Evolutionary conservation across 768 basidiomycete genomes (phyloP).

Genomic region (Melanogaster broomeanus): DNA sequence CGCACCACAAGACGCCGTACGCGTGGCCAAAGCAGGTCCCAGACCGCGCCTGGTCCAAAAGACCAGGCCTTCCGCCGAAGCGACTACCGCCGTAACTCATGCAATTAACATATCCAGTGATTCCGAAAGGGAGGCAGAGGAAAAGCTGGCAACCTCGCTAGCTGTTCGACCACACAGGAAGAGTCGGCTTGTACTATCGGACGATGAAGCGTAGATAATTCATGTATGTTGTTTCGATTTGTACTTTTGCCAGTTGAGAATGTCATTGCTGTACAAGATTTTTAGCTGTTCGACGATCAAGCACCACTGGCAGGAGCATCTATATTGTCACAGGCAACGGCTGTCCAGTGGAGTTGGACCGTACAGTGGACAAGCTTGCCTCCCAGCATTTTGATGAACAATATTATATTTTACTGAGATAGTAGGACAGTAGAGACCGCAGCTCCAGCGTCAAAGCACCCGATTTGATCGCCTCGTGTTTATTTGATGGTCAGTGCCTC

Average conservation of each 20-base stretch:
- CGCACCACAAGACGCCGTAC: constrained; percentile 16
- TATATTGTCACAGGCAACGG: too few species aligned
- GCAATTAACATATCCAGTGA: constrained; percentile 24
- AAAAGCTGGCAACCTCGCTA: constrained; percentile 2
- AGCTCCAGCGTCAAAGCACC: constrained; percentile 4
- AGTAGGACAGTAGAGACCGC: background rate
- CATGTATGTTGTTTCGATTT: constrained; percentile 7
- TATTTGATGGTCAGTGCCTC: constrained; percentile 13
- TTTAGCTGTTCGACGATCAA: background rate
- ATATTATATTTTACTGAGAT: background rate
- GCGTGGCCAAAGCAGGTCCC: constrained; percentile 25
- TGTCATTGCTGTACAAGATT: background rate
- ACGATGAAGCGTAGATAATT: constrained; percentile 35
- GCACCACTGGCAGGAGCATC: background rate
- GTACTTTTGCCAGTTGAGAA: constrained; percentile 7
- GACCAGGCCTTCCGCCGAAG: constrained; percentile 8
- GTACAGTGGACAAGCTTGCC: background rate
- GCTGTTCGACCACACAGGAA: constrained; percentile 23
- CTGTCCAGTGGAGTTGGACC: background rate
- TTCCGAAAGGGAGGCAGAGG: constrained; percentile 12
- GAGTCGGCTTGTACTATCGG: constrained; percentile 37
- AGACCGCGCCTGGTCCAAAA: constrained; percentile 46
- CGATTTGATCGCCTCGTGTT: constrained; percentile 19
- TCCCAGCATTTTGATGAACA: background rate
- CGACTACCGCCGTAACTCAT: background rate